These are phyloP conservation scores for Trichoderma citrinoviride DNA, from an alignment of 2,329 filamentous ascomycete genomes.

Conservation along the genomic window DNA sequence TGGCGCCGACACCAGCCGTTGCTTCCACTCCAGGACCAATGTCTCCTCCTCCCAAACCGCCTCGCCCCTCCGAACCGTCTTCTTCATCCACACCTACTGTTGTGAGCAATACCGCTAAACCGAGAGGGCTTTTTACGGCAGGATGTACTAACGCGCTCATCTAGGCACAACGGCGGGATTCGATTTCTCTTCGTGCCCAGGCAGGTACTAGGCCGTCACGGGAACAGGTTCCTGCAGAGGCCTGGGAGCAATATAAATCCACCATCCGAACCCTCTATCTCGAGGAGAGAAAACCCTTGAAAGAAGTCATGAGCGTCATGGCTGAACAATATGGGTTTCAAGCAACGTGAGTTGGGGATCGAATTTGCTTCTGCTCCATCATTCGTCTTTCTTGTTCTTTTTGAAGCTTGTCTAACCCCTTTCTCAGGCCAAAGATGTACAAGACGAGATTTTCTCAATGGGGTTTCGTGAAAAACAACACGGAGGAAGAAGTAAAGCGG, in stretches of 20 bases:
- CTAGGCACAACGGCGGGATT: slow-evolving; percentile 32
- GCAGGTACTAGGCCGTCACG: slow-evolving; percentile 39
- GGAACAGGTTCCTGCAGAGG: slow-evolving; percentile 45
- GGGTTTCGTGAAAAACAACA: slow-evolving; percentile 56
- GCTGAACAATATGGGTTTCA: slow-evolving; percentile 48
- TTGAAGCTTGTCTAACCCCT: slow-evolving; percentile 23
- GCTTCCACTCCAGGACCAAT: slow-evolving; percentile 9
- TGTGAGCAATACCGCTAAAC: slow-evolving; percentile 26
- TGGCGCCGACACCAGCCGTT: slow-evolving; percentile 8
- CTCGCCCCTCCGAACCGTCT: slow-evolving; percentile 29
- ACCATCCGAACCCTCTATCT: slow-evolving; percentile 47
- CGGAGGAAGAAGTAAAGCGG: slow-evolving; percentile 51
- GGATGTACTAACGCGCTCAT: slow-evolving; percentile 4
- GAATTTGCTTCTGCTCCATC: too few species aligned
- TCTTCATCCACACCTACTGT: slow-evolving; percentile 28
- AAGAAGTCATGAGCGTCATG: slow-evolving; percentile 53
- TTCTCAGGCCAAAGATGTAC: slow-evolving; percentile 51
- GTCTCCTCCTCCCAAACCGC: slow-evolving; percentile 30
- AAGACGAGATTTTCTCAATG: slow-evolving; percentile 55
- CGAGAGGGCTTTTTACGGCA: background rate
- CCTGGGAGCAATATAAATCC: slow-evolving; percentile 48
- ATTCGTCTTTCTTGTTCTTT: background rate
- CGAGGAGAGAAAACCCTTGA: slow-evolving; percentile 50
- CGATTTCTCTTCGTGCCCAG: slow-evolving; percentile 33
- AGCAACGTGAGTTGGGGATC: slow-evolving; percentile 43